phyloP scores from a whole-genome alignment of 106 monocot genomes.

The Cymbidium sinense region DNA sequence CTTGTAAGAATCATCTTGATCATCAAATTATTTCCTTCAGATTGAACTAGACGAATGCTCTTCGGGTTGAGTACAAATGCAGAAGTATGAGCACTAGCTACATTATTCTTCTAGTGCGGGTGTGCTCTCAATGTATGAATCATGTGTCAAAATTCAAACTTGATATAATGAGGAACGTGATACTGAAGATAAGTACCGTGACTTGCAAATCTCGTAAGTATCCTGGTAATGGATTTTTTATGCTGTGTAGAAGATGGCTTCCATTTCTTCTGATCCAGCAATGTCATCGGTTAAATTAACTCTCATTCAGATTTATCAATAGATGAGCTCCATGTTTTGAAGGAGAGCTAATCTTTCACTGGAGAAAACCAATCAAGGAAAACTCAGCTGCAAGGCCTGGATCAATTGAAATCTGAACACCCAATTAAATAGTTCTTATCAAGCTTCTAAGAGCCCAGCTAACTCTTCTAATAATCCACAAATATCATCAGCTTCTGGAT shows the following conservation, averaged over 20 bases:
- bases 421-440: neutral
- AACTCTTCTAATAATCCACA: conserved; percentile 39
- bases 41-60: neutral
- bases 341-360: neutral
- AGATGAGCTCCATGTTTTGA: neutral
- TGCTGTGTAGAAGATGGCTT: neutral
- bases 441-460: conserved; percentile 32
- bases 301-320: neutral
- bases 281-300: neutral
- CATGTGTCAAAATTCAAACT: too few species aligned
- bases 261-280: neutral
- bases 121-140: neutral
- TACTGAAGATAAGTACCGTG: too few species aligned
- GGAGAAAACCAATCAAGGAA: neutral
- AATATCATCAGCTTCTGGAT: conserved; percentile 49
- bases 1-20: neutral
- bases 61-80: too few species aligned
- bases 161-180: too few species aligned
- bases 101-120: neutral
- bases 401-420: neutral
- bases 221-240: neutral
- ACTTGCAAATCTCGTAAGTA: neutral
- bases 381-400: neutral
- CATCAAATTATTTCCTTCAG: neutral
- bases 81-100: too few species aligned